Percentiles rank a stretch among this genome's conserved stretches.
Conservation (phyloP, 2,329 filamentous ascomycete species). For the Pyrenophora graminea region DNA sequence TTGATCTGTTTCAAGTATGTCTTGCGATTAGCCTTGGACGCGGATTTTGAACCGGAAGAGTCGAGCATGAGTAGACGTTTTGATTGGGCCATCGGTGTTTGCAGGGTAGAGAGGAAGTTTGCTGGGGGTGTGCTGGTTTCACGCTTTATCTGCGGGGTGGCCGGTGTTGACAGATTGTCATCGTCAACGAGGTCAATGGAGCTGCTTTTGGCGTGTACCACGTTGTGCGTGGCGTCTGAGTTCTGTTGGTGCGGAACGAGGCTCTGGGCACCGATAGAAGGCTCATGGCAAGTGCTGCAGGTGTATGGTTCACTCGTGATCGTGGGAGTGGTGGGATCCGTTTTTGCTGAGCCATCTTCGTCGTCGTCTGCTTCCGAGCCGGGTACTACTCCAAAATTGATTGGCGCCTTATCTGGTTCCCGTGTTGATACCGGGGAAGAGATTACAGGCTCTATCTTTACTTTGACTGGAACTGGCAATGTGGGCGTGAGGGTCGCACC, state of each 20-base stretch:
- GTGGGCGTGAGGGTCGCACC: conserved; percentile 2
- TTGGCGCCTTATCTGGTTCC: background rate
- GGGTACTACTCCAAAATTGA: background rate
- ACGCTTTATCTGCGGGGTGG: conserved; percentile 25
- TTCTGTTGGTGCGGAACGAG: conserved; percentile 9
- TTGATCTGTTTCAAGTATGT: conserved; percentile 27
- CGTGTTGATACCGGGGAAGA: conserved; percentile 3
- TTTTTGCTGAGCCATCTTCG: background rate
- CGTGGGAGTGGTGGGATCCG: background rate
- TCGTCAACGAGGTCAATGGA: conserved; percentile 7
- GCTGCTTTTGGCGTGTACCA: background rate
- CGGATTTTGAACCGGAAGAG: conserved; percentile 7
- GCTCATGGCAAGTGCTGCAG: background rate
- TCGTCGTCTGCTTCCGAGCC: conserved; percentile 3
- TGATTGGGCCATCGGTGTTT: conserved; percentile 19
- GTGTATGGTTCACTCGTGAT: conserved; percentile 15
- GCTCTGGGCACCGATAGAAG: background rate
- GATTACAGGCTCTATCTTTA: conserved; percentile 9
- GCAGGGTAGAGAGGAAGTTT: conserved; percentile 16
- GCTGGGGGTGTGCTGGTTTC: conserved; percentile 24
- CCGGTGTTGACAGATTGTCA: conserved; percentile 3
- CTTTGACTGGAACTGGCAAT: background rate
- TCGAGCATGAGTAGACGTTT: background rate
- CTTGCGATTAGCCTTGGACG: conserved; percentile 14
- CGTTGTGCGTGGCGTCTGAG: background rate